phyloP scores from a whole-genome alignment of 805 yeast genomes.

The Candida gorgasii region DNA sequence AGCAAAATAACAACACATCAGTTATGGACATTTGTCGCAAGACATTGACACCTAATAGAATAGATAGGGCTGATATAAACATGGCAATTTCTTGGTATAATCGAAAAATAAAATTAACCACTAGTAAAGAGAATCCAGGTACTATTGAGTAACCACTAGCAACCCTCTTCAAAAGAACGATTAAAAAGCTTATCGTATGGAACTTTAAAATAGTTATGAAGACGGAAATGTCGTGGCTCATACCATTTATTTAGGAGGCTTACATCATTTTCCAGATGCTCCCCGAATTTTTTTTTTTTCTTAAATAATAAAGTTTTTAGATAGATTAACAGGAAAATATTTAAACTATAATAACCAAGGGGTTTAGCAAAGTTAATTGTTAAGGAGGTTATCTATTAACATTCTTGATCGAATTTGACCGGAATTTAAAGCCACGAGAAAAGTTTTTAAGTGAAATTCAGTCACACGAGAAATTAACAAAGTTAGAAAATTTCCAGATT shows the following conservation, averaged over 20 bases:
- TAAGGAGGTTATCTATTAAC: neutral
- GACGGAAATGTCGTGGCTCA: neutral
- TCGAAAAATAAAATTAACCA: no score
- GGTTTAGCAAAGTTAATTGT: neutral
- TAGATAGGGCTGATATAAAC: no score
- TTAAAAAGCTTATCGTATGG: neutral
- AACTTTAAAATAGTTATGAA: neutral
- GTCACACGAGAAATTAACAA: slow-evolving; percentile 8
- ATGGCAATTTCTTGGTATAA: no score
- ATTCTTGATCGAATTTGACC: neutral
- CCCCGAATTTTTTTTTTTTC: neutral
- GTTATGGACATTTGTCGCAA: no score
- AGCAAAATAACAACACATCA: no score
- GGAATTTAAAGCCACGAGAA: neutral
- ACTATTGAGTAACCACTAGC: no score
- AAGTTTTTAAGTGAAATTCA: slow-evolving; percentile 1
- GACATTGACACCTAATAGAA: no score
- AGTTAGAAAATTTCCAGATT: neutral
- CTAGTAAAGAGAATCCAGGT: no score
- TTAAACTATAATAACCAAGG: neutral
- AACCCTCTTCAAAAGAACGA: no score
- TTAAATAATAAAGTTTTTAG: neutral
- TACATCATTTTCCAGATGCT: neutral
- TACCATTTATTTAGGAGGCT: neutral
- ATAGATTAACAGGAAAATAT: neutral